Percentiles rank a stretch among this genome's conserved stretches.
Conservation (phyloP, 2,329 filamentous ascomycete genomes). For the Ceratocystis smalleyi region DNA sequence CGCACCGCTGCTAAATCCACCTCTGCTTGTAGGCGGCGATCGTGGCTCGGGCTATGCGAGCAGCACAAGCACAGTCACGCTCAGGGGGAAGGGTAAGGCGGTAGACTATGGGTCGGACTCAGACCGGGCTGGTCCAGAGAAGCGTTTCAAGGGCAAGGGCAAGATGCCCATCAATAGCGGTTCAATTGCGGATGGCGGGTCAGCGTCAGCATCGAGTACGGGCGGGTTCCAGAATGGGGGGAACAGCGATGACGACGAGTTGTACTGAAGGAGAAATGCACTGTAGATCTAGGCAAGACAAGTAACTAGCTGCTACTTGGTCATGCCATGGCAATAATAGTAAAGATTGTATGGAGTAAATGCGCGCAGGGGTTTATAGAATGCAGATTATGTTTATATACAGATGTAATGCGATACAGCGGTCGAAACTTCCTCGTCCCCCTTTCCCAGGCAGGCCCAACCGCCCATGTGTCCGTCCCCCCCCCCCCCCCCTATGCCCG, state of each 20-base stretch:
- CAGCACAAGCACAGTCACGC: constrained; percentile 12
- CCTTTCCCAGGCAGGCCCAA: neutral
- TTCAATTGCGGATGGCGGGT: neutral
- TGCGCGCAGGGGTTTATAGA: neutral
- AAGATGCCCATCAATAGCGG: constrained; percentile 23
- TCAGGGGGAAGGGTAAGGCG: constrained; percentile 9
- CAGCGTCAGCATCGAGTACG: constrained; percentile 20
- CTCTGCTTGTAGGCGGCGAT: constrained; percentile 2
- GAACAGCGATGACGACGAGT: constrained; percentile 40
- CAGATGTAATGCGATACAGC: neutral
- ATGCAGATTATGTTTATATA: neutral
- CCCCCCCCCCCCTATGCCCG: too few species aligned
- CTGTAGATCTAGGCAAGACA: neutral
- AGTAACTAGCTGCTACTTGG: neutral
- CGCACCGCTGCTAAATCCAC: constrained; percentile 16
- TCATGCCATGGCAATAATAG: neutral
- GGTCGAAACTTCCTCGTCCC: neutral
- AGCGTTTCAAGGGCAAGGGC: constrained; percentile 44
- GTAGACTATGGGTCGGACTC: constrained; percentile 1
- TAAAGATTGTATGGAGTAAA: neutral
- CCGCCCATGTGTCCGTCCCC: too few species aligned
- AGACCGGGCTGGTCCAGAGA: constrained; percentile 25
- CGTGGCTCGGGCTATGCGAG: constrained; percentile 9
- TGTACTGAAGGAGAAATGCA: constrained; percentile 30
- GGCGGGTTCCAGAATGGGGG: constrained; percentile 35